Conservation (phyloP, 148 eudicot species). For the Spergularia bocconei region DNA sequence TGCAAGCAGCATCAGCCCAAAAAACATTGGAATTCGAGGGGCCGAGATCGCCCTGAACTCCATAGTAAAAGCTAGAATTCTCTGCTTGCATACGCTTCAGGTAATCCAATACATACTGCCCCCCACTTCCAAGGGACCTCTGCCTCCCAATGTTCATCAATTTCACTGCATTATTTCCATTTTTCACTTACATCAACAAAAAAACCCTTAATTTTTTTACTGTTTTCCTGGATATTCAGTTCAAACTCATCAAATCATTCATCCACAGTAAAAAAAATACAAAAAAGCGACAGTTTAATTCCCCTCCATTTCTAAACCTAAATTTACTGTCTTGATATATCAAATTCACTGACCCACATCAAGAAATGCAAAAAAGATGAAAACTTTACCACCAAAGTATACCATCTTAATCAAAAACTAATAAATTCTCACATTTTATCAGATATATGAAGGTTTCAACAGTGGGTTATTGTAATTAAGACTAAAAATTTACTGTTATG, state of each 20-base stretch:
- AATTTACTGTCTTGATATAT: not conserved
- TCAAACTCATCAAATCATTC: not conserved
- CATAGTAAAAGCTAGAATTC: conserved; percentile 38
- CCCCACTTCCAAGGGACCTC: conserved; percentile 24
- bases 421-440: not conserved
- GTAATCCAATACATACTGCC: conserved; percentile 38
- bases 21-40: conserved; percentile 32
- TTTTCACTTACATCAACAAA: conserved; percentile 6
- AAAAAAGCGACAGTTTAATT: not conserved
- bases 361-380: not conserved
- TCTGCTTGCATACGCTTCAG: conserved; percentile 36
- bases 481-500: not conserved
- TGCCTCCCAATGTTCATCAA: conserved; percentile 33
- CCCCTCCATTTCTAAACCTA: not conserved
- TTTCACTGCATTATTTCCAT: conserved; percentile 25
- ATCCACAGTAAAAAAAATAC: not conserved
- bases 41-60: conserved; percentile 33
- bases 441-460: not conserved
- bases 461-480: not conserved
- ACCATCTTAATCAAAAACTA: not conserved
- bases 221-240: not conserved
- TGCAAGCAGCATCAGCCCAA: conserved; percentile 39
- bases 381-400: not conserved
- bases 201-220: not conserved
- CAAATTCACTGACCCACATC: not conserved